Percentiles rank a stretch among this genome's conserved stretches.
These are phyloP conservation scores for Fusarium robinianum DNA, from an alignment of 2,329 filamentous ascomycete species.

Conservation along the genomic window DNA sequence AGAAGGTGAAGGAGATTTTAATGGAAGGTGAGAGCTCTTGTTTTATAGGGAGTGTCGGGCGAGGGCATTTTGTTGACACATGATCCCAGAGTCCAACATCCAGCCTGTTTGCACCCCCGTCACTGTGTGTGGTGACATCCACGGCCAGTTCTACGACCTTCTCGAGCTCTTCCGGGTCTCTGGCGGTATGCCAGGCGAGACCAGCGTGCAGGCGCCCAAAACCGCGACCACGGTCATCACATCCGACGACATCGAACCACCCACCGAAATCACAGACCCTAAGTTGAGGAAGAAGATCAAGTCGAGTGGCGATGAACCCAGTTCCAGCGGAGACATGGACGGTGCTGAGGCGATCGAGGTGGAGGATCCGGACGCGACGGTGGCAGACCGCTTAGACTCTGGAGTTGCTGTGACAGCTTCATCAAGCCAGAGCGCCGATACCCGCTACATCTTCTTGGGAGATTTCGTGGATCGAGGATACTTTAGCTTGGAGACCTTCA, in stretches of 20 bases:
- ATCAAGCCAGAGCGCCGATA: slow-evolving; percentile 55
- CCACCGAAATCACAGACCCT: slow-evolving; percentile 84
- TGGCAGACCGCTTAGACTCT: slow-evolving; percentile 41
- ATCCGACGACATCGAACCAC: slow-evolving; percentile 90
- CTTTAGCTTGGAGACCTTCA: slow-evolving; percentile 98
- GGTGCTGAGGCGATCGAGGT: slow-evolving; percentile 54
- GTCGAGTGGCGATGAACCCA: slow-evolving; percentile 39
- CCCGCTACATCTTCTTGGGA: slow-evolving; percentile 67
- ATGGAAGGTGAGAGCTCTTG: slow-evolving; percentile 77
- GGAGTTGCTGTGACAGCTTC: slow-evolving; percentile 43
- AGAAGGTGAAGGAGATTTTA: slow-evolving; percentile 97
- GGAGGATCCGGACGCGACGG: slow-evolving; percentile 39
- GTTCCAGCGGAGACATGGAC: slow-evolving; percentile 58
- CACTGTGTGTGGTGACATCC: slow-evolving; percentile 96
- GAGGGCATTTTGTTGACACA: slow-evolving; percentile 22
- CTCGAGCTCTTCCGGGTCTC: slow-evolving; percentile 96
- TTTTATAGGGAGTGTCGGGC: neutral
- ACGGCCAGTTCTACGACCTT: slow-evolving; percentile 98
- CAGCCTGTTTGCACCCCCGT: slow-evolving; percentile 97
- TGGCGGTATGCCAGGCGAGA: slow-evolving; percentile 92
- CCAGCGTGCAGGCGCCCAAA: slow-evolving; percentile 68
- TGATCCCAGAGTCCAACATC: slow-evolving; percentile 83
- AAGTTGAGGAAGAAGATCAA: slow-evolving; percentile 86
- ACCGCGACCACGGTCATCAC: slow-evolving; percentile 76
- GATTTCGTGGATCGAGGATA: slow-evolving; percentile 98